A percentile compares a stretch with the other conserved stretches of the same genome.
phyloP scores from a whole-genome alignment of 1,284 basidiomycete genomes.

The Peniophora sp. region DNA sequence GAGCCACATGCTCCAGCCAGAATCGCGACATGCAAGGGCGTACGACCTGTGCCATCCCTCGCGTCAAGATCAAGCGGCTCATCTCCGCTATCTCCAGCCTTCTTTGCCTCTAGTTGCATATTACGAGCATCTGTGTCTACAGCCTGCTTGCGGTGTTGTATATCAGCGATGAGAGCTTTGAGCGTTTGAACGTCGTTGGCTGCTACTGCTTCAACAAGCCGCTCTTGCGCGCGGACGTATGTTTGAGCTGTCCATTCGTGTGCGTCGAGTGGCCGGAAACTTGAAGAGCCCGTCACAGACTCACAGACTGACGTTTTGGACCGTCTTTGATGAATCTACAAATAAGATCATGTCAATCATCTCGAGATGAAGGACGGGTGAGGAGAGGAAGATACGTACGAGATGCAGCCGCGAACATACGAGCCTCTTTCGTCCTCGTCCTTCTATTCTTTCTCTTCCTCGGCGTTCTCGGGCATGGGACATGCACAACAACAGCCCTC shows the following conservation, averaged over 20 bases:
- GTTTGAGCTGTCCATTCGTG: constrained; percentile 56
- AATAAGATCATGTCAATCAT: neutral
- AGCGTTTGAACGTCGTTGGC: constrained; percentile 24
- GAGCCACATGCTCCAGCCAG: constrained; percentile 35
- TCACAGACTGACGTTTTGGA: constrained; percentile 50
- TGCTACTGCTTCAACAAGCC: constrained; percentile 37
- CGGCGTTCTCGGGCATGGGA: constrained; percentile 39
- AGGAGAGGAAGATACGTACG: constrained; percentile 26
- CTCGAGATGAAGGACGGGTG: too few relatives aligned
- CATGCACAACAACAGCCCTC: constrained; percentile 55
- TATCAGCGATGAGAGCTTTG: constrained; percentile 30
- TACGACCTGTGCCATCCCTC: constrained; percentile 48
- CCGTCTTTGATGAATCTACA: constrained; percentile 48
- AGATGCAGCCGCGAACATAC: constrained; percentile 45
- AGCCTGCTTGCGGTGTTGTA: neutral
- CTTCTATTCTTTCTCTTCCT: constrained; percentile 40
- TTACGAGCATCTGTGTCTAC: too few relatives aligned
- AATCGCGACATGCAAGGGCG: constrained; percentile 46
- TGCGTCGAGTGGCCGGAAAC: constrained; percentile 58
- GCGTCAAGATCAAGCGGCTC: neutral
- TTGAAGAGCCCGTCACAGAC: constrained; percentile 52
- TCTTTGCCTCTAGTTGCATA: too few relatives aligned
- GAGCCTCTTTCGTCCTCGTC: constrained; percentile 35
- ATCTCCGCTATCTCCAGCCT: too few relatives aligned
- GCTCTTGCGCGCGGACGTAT: constrained; percentile 43